Percentiles rank a stretch among this genome's conserved stretches.
These are phyloP conservation scores for Debaryomycetaceae sp. DNA, from an alignment of 1,139 yeast species.

Conservation along the genomic window DNA sequence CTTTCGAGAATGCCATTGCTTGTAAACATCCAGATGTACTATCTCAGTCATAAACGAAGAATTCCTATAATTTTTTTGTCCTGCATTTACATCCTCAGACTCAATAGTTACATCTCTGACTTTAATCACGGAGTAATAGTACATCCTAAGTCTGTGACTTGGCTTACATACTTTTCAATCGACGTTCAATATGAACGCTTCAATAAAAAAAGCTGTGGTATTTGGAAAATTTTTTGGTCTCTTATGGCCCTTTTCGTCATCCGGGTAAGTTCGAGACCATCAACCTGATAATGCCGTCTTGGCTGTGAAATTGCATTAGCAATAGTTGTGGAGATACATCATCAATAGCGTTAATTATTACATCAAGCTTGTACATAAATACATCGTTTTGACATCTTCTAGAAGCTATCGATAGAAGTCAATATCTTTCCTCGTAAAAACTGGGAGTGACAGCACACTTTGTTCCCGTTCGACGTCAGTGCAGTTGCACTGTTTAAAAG, in stretches of 20 bases:
- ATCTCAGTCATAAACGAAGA: conserved; percentile 56
- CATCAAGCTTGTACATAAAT: not conserved
- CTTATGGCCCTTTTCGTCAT: not conserved
- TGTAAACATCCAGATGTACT: conserved; percentile 6
- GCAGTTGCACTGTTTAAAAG: no score
- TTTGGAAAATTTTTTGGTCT: not conserved
- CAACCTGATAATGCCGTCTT: no score
- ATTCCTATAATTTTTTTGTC: conserved; percentile 56
- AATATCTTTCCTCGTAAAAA: no score
- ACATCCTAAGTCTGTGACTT: not conserved
- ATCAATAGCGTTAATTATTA: not conserved
- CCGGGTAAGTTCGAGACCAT: not conserved
- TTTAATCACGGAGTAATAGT: conserved; percentile 2
- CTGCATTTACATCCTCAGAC: conserved; percentile 49
- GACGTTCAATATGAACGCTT: not conserved
- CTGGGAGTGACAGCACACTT: no score
- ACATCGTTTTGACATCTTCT: not conserved
- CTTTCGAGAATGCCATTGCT: not conserved
- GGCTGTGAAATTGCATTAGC: no score
- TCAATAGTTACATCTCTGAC: conserved; percentile 2
- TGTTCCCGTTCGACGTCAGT: no score
- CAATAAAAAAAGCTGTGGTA: not conserved
- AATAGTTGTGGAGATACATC: not conserved
- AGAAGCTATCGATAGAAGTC: not conserved
- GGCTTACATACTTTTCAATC: not conserved